These are phyloP conservation scores for Bruguiera hainesii DNA, from an alignment of 441 rosid genomes.

Conservation along the genomic window DNA sequence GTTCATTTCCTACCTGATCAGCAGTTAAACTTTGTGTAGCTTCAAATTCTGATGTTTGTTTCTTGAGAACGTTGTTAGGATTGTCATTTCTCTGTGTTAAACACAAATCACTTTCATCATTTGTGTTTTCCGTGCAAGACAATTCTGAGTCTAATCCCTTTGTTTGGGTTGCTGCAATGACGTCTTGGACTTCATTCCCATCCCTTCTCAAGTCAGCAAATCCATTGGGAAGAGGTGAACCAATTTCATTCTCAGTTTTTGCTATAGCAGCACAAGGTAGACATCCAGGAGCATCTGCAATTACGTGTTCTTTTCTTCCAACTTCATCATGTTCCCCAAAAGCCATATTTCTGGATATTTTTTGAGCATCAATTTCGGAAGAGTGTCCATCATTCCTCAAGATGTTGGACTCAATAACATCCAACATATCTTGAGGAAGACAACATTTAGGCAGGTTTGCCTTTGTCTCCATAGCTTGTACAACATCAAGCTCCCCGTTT, in stretches of 20 bases:
- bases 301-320: conserved; percentile 40
- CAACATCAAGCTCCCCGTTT: conserved; percentile 49
- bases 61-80: conserved; percentile 37
- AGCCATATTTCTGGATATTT: conserved; percentile 29
- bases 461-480: conserved; percentile 34
- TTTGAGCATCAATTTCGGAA: conserved; percentile 33
- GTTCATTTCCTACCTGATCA: conserved; percentile 43
- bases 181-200: conserved; percentile 39
- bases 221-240: conserved; percentile 41
- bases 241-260: conserved; percentile 39
- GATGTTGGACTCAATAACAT: conserved; percentile 33
- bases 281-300: conserved; percentile 39
- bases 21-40: conserved; percentile 34
- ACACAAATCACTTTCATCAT: conserved; percentile 44
- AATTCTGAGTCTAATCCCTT: conserved; percentile 66
- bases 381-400: conserved; percentile 33
- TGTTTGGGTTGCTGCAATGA: conserved; percentile 34
- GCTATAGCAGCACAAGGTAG: conserved; percentile 36
- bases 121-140: conserved; percentile 60
- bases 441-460: conserved; percentile 33
- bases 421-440: conserved; percentile 44
- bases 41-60: conserved; percentile 41
- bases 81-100: conserved; percentile 39
- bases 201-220: conserved; percentile 40
- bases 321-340: conserved; percentile 34